Evolutionary conservation across 2,329 filamentous ascomycete species (phyloP).

Genomic region (Xylariaceae sp.): DNA sequence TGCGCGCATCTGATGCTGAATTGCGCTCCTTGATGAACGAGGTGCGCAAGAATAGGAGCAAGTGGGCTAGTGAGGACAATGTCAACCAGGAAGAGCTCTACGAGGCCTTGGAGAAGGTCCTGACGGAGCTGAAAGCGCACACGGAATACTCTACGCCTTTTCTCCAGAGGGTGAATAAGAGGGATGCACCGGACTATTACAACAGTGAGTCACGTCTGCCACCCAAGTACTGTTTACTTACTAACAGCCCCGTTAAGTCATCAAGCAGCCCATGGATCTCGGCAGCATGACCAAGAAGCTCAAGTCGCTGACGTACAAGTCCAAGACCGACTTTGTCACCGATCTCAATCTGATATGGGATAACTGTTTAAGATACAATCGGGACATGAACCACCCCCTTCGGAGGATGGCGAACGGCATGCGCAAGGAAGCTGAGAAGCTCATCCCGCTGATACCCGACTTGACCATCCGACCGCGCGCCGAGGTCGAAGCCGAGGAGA

Average conservation of each 20-base stretch:
- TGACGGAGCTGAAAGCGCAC: conserved; percentile 94
- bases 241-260: conserved; percentile 49
- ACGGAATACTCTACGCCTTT: conserved; percentile 98
- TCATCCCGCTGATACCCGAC: conserved; percentile 91
- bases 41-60: conserved; percentile 94
- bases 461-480: conserved; percentile 83
- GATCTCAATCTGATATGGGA: conserved; percentile 95
- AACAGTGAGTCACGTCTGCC: conserved; percentile 53
- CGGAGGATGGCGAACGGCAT: conserved; percentile 92
- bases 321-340: conserved; percentile 88
- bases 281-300: conserved; percentile 98
- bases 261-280: conserved; percentile 96
- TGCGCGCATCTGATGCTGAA: conserved; percentile 87
- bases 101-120: conserved; percentile 90
- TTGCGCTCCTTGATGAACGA: conserved; percentile 91
- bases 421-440: conserved; percentile 94
- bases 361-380: conserved; percentile 94
- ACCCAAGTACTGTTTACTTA: conserved; percentile 3
- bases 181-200: conserved; percentile 94
- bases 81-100: conserved; percentile 97
- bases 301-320: conserved; percentile 70
- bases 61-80: conserved; percentile 97
- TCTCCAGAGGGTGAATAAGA: conserved; percentile 87
- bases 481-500: conserved; percentile 83
- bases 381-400: conserved; percentile 77